Base-by-base conservation (phyloP, 495 filamentous ascomycete species). In the Aspergillus saccharolyticus region DNA sequence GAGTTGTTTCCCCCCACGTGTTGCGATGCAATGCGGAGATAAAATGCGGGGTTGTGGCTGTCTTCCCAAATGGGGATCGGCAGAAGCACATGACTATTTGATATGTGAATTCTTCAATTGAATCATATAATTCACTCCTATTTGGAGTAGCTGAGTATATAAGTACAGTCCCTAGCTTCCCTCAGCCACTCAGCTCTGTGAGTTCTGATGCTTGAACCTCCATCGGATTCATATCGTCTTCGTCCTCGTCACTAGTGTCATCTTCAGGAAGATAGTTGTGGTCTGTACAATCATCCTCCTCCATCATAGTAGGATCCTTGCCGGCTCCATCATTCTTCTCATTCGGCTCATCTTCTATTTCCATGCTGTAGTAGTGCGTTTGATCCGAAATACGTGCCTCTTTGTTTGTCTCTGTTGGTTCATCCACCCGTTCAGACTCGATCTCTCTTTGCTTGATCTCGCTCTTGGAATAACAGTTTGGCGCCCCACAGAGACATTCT, bases 401-500 rank as follows among this genome's bases (percentile, higher is more conserved):
- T n/a, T n/a, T n/a, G n/a, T n/a, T n/a, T n/a, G n/a, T n/a, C n/a
- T n/a, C n/a, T n/a, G n/a, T n/a, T n/a, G n/a, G n/a, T n/a, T n/a
- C n/a, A n/a, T n/a, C n/a, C n/a, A n/a, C n/a, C n/a, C n/a, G n/a
- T n/a, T n/a, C n/a, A n/a, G n/a, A n/a, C n/a, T n/a, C n/a, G n/a
- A n/a, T n/a, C n/a, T n/a, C n/a, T n/a, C n/a, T n/a, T 28, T 28
- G 3, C 45, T 48, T 48, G 19, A 6, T 24, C 19, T 5, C 8
- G 18, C 16, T 20, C 19, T 22, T 20, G 10, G 53, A 45, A 28
- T 47, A 1, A 42, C 59, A 61, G 19, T 39, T 25, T 0, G n/a
- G 7, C 44, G 45, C 21, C 19, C 54, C 59, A 42, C 59, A 61
- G n/a, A 10, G 24, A 25, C 59, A 61, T 3, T 7, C 25, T 14